These are phyloP conservation scores for Panaeolus cyanescens DNA, from an alignment of 768 basidiomycete genomes.

Conservation along the genomic window DNA sequence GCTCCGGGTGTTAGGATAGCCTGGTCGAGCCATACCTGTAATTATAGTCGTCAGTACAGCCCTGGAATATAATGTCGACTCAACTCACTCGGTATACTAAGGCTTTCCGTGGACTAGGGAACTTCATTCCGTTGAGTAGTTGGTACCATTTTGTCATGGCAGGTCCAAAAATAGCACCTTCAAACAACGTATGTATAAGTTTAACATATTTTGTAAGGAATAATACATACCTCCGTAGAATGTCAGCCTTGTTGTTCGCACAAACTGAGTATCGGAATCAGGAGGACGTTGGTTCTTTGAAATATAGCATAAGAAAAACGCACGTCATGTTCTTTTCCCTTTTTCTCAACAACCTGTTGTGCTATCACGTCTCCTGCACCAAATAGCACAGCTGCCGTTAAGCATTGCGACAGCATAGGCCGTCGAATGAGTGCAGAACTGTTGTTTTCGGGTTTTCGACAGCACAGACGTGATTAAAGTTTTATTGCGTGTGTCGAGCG, in stretches of 20 bases:
- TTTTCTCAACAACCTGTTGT: slow-evolving; percentile 80
- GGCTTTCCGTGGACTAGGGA: slow-evolving; percentile 58
- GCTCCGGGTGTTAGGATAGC: slow-evolving; percentile 73
- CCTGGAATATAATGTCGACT: background rate
- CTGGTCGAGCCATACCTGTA: slow-evolving; percentile 82
- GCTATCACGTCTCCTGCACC: slow-evolving; percentile 81
- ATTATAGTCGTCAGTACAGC: background rate
- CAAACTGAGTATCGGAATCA: slow-evolving; percentile 37
- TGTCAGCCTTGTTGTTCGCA: slow-evolving; percentile 62
- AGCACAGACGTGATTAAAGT: background rate
- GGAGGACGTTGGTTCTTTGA: background rate
- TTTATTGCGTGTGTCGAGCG: too few relatives aligned
- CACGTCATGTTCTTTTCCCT: slow-evolving; percentile 76
- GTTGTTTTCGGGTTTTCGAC: background rate
- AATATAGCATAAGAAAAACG: slow-evolving; percentile 22
- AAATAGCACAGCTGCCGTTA: slow-evolving; percentile 68
- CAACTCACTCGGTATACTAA: slow-evolving; percentile 61
- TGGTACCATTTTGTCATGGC: slow-evolving; percentile 82
- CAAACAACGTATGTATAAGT: background rate
- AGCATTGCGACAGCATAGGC: slow-evolving; percentile 64
- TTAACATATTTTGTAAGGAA: background rate
- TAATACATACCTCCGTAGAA: slow-evolving; percentile 67
- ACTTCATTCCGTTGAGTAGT: slow-evolving; percentile 69
- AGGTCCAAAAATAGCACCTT: slow-evolving; percentile 78
- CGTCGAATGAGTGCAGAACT: slow-evolving; percentile 63